phyloP scores from a whole-genome alignment of 306 rosid species.

The Sphenostylis stenocarpa region DNA sequence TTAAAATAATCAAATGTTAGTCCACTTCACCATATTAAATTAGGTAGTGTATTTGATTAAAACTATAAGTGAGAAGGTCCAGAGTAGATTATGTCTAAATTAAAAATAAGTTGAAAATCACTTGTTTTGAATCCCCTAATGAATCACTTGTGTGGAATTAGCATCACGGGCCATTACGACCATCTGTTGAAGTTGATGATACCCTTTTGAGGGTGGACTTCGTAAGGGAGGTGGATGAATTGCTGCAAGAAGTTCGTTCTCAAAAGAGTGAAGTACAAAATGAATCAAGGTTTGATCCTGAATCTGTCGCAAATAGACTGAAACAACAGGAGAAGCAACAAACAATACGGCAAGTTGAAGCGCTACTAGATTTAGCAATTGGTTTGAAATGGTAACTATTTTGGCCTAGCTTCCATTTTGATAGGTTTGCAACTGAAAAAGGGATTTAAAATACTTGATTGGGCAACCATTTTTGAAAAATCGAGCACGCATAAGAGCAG shows the following conservation, averaged over 20 bases:
- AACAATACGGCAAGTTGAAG: slow-evolving; percentile 68
- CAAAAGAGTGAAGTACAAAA: slow-evolving; percentile 43
- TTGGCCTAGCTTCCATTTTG: slow-evolving; percentile 11
- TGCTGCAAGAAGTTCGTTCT: slow-evolving; percentile 71
- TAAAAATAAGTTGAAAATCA: background rate
- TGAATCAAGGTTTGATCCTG: slow-evolving; percentile 60
- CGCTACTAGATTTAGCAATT: slow-evolving; percentile 76
- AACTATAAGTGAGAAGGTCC: too few relatives aligned
- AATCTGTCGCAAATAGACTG: slow-evolving; percentile 77
- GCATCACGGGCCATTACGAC: slow-evolving; percentile 76
- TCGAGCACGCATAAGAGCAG: too few relatives aligned
- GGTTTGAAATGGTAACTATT: slow-evolving; percentile 64
- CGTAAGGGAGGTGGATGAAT: slow-evolving; percentile 83
- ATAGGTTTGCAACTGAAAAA: too few relatives aligned
- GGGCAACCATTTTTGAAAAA: too few relatives aligned
- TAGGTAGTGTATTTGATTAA: background rate
- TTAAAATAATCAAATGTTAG: background rate
- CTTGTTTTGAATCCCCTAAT: background rate
- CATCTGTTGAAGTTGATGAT: slow-evolving; percentile 62
- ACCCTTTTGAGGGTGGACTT: slow-evolving; percentile 82
- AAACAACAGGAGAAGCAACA: slow-evolving; percentile 89
- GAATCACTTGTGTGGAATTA: slow-evolving; percentile 31
- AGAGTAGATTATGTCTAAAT: background rate
- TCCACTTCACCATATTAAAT: slow-evolving; percentile 8
- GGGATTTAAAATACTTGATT: too few relatives aligned